phyloP scores from a whole-genome alignment of 768 basidiomycete genomes.

The Tricholoma hemisulphureum region DNA sequence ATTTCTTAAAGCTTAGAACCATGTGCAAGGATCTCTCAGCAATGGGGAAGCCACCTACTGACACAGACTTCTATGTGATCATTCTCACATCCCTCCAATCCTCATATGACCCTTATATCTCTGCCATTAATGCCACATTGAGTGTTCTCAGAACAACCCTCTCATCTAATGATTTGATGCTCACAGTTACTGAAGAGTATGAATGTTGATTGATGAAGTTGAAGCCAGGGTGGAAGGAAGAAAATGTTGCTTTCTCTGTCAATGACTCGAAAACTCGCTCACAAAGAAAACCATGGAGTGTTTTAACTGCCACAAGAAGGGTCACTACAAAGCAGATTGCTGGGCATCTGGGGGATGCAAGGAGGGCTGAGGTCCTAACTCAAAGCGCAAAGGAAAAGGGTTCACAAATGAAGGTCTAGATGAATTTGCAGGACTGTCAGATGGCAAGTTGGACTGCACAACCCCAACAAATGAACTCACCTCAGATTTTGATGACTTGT shows the following conservation, averaged over 20 bases:
- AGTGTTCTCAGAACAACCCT: slow-evolving; percentile 18
- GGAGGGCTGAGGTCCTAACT: slow-evolving; percentile 20
- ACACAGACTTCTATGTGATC: slow-evolving; percentile 33
- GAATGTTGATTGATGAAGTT: slow-evolving; percentile 16
- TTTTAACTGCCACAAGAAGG: slow-evolving; percentile 28
- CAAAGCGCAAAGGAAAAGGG: slow-evolving; percentile 8
- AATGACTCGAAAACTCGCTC: slow-evolving; percentile 8
- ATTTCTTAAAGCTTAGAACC: slow-evolving; percentile 28
- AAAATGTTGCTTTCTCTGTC: slow-evolving; percentile 23
- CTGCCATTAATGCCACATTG: slow-evolving; percentile 27
- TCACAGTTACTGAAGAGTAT: slow-evolving; percentile 25
- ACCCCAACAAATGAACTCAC: background rate
- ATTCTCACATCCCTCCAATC: slow-evolving; percentile 34
- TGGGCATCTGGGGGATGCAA: slow-evolving; percentile 23
- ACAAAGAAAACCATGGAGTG: slow-evolving; percentile 20
- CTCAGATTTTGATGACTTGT: background rate
- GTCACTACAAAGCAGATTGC: slow-evolving; percentile 23
- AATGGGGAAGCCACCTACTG: slow-evolving; percentile 28
- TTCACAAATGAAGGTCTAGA: background rate
- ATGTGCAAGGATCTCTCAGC: slow-evolving; percentile 34
- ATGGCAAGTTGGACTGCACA: background rate
- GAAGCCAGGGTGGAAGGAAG: slow-evolving; percentile 21
- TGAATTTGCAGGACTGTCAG: background rate
- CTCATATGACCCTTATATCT: slow-evolving; percentile 32
- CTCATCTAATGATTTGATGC: slow-evolving; percentile 22